phyloP scores from a whole-genome alignment of 2,329 filamentous ascomycete genomes.

The Nemania bipapillata region DNA sequence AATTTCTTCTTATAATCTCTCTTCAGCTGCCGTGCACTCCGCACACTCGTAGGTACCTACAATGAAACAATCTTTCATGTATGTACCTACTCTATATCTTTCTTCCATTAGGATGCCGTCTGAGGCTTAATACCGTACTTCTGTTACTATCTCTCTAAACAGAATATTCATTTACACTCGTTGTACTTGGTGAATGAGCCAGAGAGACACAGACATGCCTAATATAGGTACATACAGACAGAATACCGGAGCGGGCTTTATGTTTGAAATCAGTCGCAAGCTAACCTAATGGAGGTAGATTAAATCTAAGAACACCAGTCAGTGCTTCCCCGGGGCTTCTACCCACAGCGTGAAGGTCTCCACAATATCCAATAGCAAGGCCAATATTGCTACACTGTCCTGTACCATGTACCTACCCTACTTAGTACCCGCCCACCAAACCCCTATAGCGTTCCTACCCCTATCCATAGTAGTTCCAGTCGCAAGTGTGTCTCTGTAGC shows the following conservation, averaged over 20 bases:
- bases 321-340: background rate
- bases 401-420: background rate
- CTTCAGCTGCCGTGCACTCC: too few species aligned
- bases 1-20: background rate
- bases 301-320: background rate
- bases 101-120: background rate
- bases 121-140: background rate
- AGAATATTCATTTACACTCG: background rate
- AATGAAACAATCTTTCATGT: background rate
- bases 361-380: background rate
- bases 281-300: background rate
- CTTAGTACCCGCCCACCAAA: background rate
- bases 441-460: slow-evolving; percentile 10
- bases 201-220: too few species aligned
- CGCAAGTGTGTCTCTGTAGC: slow-evolving; percentile 6
- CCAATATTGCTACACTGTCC: slow-evolving; percentile 1
- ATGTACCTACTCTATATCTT: background rate
- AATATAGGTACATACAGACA: too few species aligned
- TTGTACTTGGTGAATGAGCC: too few species aligned
- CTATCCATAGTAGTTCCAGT: background rate
- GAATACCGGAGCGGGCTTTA: background rate
- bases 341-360: background rate
- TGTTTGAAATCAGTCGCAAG: background rate
- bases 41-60: too few species aligned
- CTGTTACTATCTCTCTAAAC: background rate